Evolutionary conservation across 768 basidiomycete genomes (phyloP), one percentile per base, ranked within the genome.

Genomic region (Suillus plorans): DNA sequence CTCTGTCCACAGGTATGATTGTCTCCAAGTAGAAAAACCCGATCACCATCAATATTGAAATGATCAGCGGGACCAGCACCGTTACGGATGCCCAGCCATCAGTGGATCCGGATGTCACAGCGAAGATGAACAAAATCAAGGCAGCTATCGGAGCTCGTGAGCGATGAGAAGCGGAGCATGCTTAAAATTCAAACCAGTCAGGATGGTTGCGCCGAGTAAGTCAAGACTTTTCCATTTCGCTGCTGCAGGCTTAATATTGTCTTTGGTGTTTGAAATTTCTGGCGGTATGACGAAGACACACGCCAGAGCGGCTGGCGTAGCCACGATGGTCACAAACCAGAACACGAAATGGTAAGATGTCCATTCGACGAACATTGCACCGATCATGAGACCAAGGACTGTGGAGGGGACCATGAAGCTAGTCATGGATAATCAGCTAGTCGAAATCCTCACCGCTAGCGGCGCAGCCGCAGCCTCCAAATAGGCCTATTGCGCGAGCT

Each of bases 1-100:
- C 84, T 6, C 69, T 70, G 14, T 81, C 72, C 18, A 69, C 67
- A 3, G 80, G 81, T 16, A 84, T 70, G 0, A 68, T 52, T 10
- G 78, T 72, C 67, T 87, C 85, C 80, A 81, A 86, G 60, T 79
- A 73, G 73, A 88, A 84, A 76, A 88, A 88, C 1, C 62, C 72
- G 34, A 73, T 67, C 44, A 74, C 69, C 13, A 83, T 65, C 10
- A 80, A 42, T 63, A 84, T 69, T 5, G 85, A 81, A 34, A 86
- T 67, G 10, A 84, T 70, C 42, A 88, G 73, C 0, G 83, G 80
- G 5, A 73, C 76, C 58, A 87, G 71, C 62, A 86, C 83, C 18
- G 71, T 66, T 3, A 82, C 78, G 1, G 78, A 71, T 5, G 69
- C 71, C 87, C 87, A 88, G 28, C 86, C 85, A 55, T 71, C 72